Conservation (phyloP, 2,329 filamentous ascomycete genomes). For the Fusarium sp. region DNA sequence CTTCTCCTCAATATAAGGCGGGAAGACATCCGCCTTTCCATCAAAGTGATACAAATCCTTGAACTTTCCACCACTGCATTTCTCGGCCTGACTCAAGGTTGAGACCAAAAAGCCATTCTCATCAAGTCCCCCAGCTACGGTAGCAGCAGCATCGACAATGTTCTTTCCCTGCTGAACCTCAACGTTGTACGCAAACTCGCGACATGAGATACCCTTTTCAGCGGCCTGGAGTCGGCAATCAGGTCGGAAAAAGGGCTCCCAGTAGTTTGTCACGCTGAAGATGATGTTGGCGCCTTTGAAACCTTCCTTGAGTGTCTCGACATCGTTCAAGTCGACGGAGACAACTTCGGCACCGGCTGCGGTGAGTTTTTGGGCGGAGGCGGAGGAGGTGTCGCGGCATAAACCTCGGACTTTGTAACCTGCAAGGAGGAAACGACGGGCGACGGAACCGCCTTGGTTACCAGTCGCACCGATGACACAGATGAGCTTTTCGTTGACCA, state of each 20-base stretch:
- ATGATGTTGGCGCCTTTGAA: slow-evolving; percentile 62
- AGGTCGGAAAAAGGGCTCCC: slow-evolving; percentile 61
- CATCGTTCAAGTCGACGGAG: slow-evolving; percentile 57
- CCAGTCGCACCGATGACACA: slow-evolving; percentile 62
- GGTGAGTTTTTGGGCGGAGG: slow-evolving; percentile 55
- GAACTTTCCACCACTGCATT: slow-evolving; percentile 59
- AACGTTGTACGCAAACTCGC: slow-evolving; percentile 59
- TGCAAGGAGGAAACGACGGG: slow-evolving; percentile 57
- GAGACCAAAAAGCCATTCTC: slow-evolving; percentile 63
- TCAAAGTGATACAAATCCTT: slow-evolving; percentile 66
- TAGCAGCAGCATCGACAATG: slow-evolving; percentile 64
- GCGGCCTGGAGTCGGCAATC: slow-evolving; percentile 55
- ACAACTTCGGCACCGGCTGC: slow-evolving; percentile 58
- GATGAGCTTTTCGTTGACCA: slow-evolving; percentile 51
- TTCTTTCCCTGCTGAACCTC: slow-evolving; percentile 59
- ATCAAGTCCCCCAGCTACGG: slow-evolving; percentile 54
- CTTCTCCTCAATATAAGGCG: slow-evolving; percentile 56
- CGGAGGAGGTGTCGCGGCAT: slow-evolving; percentile 58
- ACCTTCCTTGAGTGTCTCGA: slow-evolving; percentile 52
- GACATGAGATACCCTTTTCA: slow-evolving; percentile 55
- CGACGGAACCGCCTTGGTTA: slow-evolving; percentile 65
- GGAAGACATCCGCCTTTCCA: slow-evolving; percentile 64
- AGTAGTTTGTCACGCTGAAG: slow-evolving; percentile 68
- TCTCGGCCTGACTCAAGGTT: slow-evolving; percentile 61
- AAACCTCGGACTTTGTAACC: slow-evolving; percentile 60